A percentile compares a stretch with the other conserved stretches of the same genome.
Evolutionary conservation across 1,284 basidiomycete genomes (phyloP).

Genomic region (Cystobasidium slooffiae): DNA sequence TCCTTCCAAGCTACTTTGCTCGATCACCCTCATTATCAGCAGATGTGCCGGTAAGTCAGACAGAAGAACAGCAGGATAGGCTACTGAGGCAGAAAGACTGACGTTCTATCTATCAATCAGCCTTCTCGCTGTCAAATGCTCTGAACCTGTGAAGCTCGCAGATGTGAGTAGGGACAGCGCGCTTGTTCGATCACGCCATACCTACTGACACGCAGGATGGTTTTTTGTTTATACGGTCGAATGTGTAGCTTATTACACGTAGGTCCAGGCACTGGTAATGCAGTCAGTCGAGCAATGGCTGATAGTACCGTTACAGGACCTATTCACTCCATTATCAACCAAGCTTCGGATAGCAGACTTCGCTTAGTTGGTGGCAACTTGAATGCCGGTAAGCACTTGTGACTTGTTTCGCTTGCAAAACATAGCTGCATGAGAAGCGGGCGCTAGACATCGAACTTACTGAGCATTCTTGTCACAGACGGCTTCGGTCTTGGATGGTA

Average conservation of each 20-base stretch:
- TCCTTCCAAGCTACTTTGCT: not conserved
- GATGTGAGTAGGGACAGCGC: slow-evolving; percentile 16
- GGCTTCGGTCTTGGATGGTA: slow-evolving; percentile 98
- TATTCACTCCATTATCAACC: slow-evolving; percentile 93
- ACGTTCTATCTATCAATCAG: slow-evolving; percentile 23
- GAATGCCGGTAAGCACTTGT: slow-evolving; percentile 28
- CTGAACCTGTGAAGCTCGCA: slow-evolving; percentile 51
- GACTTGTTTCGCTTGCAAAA: slow-evolving; percentile 3
- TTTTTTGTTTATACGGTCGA: not conserved
- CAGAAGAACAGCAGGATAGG: not conserved
- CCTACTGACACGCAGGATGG: slow-evolving; percentile 3
- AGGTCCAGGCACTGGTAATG: not conserved
- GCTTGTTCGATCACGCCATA: slow-evolving; percentile 3
- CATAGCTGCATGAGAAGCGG: slow-evolving; percentile 21
- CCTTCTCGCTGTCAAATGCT: slow-evolving; percentile 52
- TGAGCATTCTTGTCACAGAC: slow-evolving; percentile 64
- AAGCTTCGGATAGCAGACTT: slow-evolving; percentile 87
- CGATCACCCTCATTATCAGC: slow-evolving; percentile 3
- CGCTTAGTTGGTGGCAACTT: slow-evolving; percentile 62
- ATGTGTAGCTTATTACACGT: slow-evolving; percentile 47
- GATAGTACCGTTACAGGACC: slow-evolving; percentile 64
- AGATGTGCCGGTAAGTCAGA: slow-evolving; percentile 33
- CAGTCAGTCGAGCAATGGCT: not conserved
- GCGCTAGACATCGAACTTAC: slow-evolving; percentile 44
- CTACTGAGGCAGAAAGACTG: not conserved